These are phyloP conservation scores for Hibiscus syriacus DNA, from an alignment of 345 rosid genomes.

Conservation along the genomic window DNA sequence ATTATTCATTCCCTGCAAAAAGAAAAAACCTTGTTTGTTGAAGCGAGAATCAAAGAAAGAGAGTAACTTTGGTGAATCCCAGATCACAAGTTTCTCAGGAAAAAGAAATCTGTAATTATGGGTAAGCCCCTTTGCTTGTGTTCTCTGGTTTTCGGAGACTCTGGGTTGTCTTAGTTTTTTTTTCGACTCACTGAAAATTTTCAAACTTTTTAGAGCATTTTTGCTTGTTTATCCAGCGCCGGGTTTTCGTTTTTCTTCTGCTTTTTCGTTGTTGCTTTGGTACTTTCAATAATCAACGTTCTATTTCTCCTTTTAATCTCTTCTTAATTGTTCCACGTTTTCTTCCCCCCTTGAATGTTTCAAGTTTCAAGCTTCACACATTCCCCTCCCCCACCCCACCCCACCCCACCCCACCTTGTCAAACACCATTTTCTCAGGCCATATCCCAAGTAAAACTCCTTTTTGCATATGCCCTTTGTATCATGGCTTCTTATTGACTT, in stretches of 20 bases:
- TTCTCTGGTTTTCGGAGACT: constrained; percentile 17
- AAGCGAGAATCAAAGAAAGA: constrained; percentile 10
- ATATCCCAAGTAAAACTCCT: not conserved
- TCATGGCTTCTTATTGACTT: constrained; percentile 14
- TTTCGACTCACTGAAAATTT: not conserved
- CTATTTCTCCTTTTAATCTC: too few relatives aligned
- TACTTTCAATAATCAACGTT: too few relatives aligned
- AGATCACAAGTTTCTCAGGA: constrained; percentile 15
- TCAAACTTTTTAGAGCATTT: constrained; percentile 6
- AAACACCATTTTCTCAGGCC: not conserved
- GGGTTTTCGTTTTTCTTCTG: too few relatives aligned
- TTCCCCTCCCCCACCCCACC: too few relatives aligned
- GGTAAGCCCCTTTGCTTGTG: constrained; percentile 31
- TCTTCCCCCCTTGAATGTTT: not conserved
- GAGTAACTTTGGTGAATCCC: constrained; percentile 13
- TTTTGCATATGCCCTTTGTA: constrained; percentile 1
- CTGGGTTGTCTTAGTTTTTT: constrained; percentile 9
- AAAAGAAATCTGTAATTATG: too few relatives aligned
- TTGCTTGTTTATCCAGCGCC: too few relatives aligned
- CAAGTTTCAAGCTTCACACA: too few relatives aligned
- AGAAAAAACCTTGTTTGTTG: too few relatives aligned
- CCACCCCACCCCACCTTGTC: not conserved
- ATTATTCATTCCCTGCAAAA: not conserved
- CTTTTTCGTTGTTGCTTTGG: too few relatives aligned
- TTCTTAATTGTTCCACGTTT: not conserved